Conservation (phyloP, 192 early-diverging fungal genomes). For the Backusella tuberculispora region DNA sequence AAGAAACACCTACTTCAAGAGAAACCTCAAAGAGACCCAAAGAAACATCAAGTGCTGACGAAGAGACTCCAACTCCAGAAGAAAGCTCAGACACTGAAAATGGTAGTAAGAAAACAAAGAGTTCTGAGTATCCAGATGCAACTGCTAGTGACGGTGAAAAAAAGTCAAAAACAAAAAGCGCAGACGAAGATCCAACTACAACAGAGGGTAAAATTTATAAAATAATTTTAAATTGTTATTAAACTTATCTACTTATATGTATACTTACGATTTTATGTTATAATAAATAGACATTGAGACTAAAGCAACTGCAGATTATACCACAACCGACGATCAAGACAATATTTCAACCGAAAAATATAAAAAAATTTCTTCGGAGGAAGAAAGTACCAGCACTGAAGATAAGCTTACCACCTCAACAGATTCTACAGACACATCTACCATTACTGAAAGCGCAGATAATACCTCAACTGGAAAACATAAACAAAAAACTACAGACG, state of each 20-base stretch:
- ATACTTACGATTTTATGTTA: no score
- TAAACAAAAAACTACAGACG: background rate
- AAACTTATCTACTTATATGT: no score
- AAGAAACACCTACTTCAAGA: background rate
- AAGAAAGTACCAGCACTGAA: no score
- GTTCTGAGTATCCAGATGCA: background rate
- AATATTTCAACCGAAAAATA: background rate
- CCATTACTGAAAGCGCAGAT: background rate
- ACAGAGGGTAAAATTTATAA: background rate
- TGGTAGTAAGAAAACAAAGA: background rate
- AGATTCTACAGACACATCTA: no score
- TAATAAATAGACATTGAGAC: background rate
- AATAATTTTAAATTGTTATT: no score
- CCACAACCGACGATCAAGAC: background rate
- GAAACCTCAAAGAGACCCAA: no score
- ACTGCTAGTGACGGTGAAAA: background rate
- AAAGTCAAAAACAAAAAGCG: background rate
- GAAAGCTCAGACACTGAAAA: background rate
- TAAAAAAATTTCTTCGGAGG: background rate
- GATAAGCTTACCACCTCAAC: background rate
- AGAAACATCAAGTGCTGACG: no score
- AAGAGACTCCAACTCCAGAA: background rate
- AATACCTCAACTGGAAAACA: background rate
- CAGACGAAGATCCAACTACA: background rate
- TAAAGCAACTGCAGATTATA: background rate